Evolutionary conservation across 208 protist genomes (phyloP).

Genomic region (Naegleria lovaniensis): DNA sequence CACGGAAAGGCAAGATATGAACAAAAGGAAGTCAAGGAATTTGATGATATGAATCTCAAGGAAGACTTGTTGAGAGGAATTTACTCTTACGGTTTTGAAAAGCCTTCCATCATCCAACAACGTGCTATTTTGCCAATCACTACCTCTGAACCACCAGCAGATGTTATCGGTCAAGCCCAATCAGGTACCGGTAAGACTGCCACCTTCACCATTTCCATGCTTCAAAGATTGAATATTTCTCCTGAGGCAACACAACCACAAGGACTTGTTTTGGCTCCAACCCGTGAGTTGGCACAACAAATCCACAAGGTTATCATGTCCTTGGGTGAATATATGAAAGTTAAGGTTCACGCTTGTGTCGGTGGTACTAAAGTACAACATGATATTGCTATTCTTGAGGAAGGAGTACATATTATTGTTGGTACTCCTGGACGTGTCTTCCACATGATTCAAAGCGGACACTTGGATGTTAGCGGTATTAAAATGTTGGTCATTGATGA

Average conservation of each 20-base stretch:
- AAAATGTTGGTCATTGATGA: slow-evolving; percentile 97
- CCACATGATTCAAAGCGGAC: slow-evolving; percentile 87
- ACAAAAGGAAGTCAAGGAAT: slow-evolving; percentile 76
- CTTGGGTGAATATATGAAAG: slow-evolving; percentile 90
- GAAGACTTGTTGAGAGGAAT: slow-evolving; percentile 92
- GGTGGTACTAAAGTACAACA: slow-evolving; percentile 89
- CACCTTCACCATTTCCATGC: slow-evolving; percentile 91
- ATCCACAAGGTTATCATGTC: slow-evolving; percentile 86
- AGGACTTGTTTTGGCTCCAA: slow-evolving; percentile 90
- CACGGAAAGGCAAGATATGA: slow-evolving; percentile 65
- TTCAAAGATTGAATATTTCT: slow-evolving; percentile 51
- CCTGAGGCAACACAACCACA: slow-evolving; percentile 76
- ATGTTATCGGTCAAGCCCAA: slow-evolving; percentile 93
- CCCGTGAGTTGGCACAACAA: slow-evolving; percentile 90
- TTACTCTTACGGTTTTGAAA: slow-evolving; percentile 97
- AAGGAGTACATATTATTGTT: slow-evolving; percentile 83
- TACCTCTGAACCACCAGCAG: slow-evolving; percentile 64
- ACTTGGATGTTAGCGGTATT: slow-evolving; percentile 58
- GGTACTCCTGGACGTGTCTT: slow-evolving; percentile 96
- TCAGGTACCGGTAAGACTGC: slow-evolving; percentile 96
- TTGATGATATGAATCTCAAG: slow-evolving; percentile 96
- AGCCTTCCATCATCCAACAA: slow-evolving; percentile 97
- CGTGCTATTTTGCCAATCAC: slow-evolving; percentile 93
- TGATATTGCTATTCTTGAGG: slow-evolving; percentile 84
- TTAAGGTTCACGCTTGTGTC: slow-evolving; percentile 58